Percentiles rank a stretch among this genome's conserved stretches.
These are phyloP conservation scores for Limnanthes douglasii DNA, from an alignment of 345 rosid genomes.

Conservation along the genomic window DNA sequence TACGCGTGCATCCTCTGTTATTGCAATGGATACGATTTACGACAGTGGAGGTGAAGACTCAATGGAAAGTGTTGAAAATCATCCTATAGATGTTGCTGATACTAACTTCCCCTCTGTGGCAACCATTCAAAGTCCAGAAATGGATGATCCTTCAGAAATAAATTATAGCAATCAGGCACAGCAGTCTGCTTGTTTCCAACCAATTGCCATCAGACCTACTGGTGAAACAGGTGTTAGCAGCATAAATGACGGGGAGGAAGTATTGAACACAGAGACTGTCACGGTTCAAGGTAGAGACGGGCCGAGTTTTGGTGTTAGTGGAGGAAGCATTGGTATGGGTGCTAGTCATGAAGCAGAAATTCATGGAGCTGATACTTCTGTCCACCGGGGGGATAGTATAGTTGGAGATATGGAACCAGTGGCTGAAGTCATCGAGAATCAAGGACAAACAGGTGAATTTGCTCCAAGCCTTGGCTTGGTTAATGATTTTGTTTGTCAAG, in stretches of 20 bases:
- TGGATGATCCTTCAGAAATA: conserved; percentile 81
- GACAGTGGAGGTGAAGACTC: conserved; percentile 75
- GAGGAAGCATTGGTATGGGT: conserved; percentile 99
- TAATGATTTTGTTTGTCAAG: conserved; percentile 79
- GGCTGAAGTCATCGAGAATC: conserved; percentile 82
- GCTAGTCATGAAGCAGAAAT: conserved; percentile 99
- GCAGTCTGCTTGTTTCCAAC: conserved; percentile 84
- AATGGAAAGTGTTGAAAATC: conserved; percentile 97
- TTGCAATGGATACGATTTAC: conserved; percentile 93
- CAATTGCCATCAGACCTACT: conserved; percentile 36
- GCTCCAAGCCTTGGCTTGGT: conserved; percentile 75
- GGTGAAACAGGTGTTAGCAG: conserved; percentile 92
- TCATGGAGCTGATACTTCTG: conserved; percentile 83
- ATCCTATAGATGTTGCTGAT: conserved; percentile 68
- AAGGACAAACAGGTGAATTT: conserved; percentile 97
- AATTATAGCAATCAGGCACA: conserved; percentile 95
- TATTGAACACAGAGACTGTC: conserved; percentile 77
- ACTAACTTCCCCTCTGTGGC: conserved; percentile 71
- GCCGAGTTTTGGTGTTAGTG: conserved; percentile 88
- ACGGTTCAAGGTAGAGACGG: conserved; percentile 91
- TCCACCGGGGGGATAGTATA: conserved; percentile 77
- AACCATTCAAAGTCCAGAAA: conserved; percentile 50
- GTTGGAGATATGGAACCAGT: conserved; percentile 88
- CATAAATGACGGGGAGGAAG: conserved; percentile 92
- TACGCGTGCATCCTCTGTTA: conserved; percentile 85